Percentiles rank a stretch among this genome's conserved stretches.
Conservation (phyloP, 2,329 filamentous ascomycete genomes). For the Nemania sp. region DNA sequence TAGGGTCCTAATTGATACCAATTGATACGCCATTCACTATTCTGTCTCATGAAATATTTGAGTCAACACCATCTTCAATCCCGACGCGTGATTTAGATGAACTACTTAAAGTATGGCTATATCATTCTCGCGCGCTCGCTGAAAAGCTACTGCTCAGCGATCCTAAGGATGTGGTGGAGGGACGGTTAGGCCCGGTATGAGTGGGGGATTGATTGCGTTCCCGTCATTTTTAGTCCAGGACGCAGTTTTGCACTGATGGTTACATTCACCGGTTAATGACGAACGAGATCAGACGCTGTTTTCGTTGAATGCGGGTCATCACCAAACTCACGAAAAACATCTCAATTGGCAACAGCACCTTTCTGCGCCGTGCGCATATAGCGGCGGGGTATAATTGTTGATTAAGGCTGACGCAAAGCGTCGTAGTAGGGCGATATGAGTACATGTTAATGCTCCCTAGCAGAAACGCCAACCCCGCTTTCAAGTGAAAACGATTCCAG, state of each 20-base stretch:
- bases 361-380: background rate
- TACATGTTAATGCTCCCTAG: constrained; percentile 31
- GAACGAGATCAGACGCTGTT: too few species aligned
- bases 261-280: too few species aligned
- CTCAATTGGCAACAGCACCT: background rate
- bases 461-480: constrained; percentile 16
- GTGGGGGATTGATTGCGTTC: too few species aligned
- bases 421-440: constrained; percentile 34
- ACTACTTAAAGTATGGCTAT: too few species aligned
- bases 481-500: constrained; percentile 14
- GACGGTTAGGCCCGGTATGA: background rate
- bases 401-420: constrained; percentile 27
- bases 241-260: too few species aligned
- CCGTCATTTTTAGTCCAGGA: too few species aligned
- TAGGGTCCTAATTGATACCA: too few species aligned
- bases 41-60: background rate
- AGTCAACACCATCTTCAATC: background rate
- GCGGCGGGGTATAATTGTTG: constrained; percentile 12
- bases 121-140: too few species aligned
- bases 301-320: too few species aligned
- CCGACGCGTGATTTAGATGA: too few species aligned
- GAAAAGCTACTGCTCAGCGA: background rate
- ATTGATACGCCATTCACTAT: too few species aligned
- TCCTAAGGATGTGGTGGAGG: background rate
- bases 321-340: too few species aligned